Base-by-base conservation (phyloP, 345 rosid species). In the Carallia brachiata region DNA sequence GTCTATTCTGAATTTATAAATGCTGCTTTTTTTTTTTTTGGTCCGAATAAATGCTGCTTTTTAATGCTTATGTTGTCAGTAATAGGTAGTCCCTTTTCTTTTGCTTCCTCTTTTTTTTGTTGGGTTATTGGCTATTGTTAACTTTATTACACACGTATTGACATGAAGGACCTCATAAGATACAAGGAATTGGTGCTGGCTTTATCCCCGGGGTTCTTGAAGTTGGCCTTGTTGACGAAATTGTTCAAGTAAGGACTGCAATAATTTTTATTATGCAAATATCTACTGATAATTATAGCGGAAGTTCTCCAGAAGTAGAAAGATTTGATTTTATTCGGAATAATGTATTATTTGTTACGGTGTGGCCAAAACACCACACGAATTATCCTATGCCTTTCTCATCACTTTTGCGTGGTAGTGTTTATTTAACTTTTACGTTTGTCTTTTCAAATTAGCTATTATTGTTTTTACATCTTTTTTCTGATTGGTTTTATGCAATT, bases 161-260 rank as follows among this genome's bases (percentile, higher is more conserved):
- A 15, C 65, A 34, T 44, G 12, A 47, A 93, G 97, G 98, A 59
- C 93, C 98, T 13, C 98, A 90, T 83, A 90, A 89, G 82, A 90
- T 93, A 83, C 98, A 90, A 80, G 98, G 98, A 76, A 90, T 93
- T 36, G 97, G 98, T 66, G 98, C 97, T 63, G 96, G 96, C 39
- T 90, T 93, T 62, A 52, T 89, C 67, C 98, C 98, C 6, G 77
- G 92, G 69, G 96, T 93, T 69, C 75, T 93, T 83, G 85, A 89
- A 34, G 89, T 89, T 61, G 73, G 75, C 76, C 62, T 85, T 13
- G 69, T 90, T 5, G 93, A 93, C 79, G 97, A 90, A 89, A 89
- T 93, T 65, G 61, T 90, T 83, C 97, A 84, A 76, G 97, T 89
- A 85, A 83, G 79, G 18, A 6, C 9, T 7, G 31, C 18, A 17